These are phyloP conservation scores for Aspergillus baeticus DNA, from an alignment of 495 filamentous ascomycete genomes.

Conservation along the genomic window DNA sequence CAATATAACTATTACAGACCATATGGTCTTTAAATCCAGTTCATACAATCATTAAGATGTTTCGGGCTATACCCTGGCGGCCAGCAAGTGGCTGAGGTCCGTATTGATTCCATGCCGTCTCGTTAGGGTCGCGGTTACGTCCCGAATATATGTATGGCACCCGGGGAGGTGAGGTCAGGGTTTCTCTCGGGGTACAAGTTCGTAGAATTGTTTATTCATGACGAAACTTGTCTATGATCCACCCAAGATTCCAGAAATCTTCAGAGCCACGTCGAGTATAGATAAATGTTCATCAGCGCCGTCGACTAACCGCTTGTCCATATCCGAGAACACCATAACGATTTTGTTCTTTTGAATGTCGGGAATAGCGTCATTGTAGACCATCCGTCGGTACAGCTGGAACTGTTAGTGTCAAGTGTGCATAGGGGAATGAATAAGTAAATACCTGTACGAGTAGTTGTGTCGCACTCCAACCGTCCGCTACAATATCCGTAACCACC, in stretches of 20 bases:
- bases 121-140: too few species aligned
- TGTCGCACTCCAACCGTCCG: conserved; percentile 97
- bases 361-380: conserved; percentile 79
- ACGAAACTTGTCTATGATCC: conserved; percentile 20
- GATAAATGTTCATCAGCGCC: conserved; percentile 95
- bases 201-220: background rate
- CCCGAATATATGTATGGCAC: too few species aligned
- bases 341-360: conserved; percentile 91
- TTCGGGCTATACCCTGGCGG: background rate
- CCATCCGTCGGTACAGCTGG: conserved; percentile 77
- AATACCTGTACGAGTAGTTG: conserved; percentile 78
- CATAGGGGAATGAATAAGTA: conserved; percentile 2
- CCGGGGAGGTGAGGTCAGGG: too few species aligned
- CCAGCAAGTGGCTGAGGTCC: background rate
- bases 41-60: conserved; percentile 24
- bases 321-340: conserved; percentile 82
- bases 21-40: background rate
- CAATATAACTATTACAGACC: background rate
- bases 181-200: too few species aligned
- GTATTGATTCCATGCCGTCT: too few species aligned
- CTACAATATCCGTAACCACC: conserved; percentile 84
- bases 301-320: conserved; percentile 93
- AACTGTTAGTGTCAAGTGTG: background rate
- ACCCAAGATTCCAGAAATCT: conserved; percentile 73
- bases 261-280: conserved; percentile 78